These are phyloP conservation scores for Pseudocercospora vitis DNA, from an alignment of 2,329 filamentous ascomycete species.

Conservation along the genomic window DNA sequence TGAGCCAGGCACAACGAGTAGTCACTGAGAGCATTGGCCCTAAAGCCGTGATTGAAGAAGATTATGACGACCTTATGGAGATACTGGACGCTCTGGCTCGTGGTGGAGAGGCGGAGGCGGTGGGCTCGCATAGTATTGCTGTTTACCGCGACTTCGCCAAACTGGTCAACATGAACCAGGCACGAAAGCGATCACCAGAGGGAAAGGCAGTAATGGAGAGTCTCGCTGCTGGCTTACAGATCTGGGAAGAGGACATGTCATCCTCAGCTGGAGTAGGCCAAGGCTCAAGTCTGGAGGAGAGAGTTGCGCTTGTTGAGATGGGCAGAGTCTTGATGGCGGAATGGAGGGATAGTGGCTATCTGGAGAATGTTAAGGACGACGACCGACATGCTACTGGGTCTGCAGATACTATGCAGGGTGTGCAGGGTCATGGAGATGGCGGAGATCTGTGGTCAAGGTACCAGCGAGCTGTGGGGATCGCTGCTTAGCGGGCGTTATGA, in stretches of 20 bases:
- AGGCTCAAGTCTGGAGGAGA: constrained; percentile 44
- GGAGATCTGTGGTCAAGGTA: constrained; percentile 49
- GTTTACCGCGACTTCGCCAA: constrained; percentile 58
- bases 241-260: constrained; percentile 5
- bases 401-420: constrained; percentile 37
- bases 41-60: constrained; percentile 74
- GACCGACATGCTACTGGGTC: constrained; percentile 31
- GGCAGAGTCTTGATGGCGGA: constrained; percentile 69
- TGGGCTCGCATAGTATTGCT: constrained; percentile 75
- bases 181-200: constrained; percentile 36
- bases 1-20: constrained; percentile 76
- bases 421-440: constrained; percentile 40
- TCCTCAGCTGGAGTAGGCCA: constrained; percentile 44
- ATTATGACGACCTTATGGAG: constrained; percentile 68
- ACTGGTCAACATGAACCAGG: constrained; percentile 27
- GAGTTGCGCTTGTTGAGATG: constrained; percentile 81
- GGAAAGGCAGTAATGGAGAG: constrained; percentile 30
- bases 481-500: constrained; percentile 61
- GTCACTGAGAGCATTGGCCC: constrained; percentile 81
- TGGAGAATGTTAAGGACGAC: constrained; percentile 22
- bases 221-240: constrained; percentile 38
- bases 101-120: constrained; percentile 50
- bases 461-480: constrained; percentile 69
- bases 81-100: constrained; percentile 69
- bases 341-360: constrained; percentile 48